Conservation (phyloP, 805 yeast genomes). For the Scheffersomyces stipitis region DNA sequence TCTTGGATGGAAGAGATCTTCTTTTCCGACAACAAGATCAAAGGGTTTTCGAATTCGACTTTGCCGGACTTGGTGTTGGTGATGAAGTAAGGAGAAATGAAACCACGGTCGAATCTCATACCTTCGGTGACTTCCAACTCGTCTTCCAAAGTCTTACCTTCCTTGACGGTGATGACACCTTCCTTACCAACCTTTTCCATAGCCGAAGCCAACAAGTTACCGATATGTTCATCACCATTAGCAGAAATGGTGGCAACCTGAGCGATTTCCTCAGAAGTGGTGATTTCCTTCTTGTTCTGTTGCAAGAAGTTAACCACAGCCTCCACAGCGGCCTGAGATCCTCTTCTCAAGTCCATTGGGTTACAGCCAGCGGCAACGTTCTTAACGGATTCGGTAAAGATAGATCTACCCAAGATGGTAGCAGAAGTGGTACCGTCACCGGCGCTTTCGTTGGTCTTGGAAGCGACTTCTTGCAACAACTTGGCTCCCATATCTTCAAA, state of each 20-base stretch:
- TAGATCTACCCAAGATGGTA: constrained; percentile 92
- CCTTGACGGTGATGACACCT: constrained; percentile 97
- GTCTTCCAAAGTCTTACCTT: constrained; percentile 95
- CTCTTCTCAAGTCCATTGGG: constrained; percentile 97
- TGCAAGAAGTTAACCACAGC: constrained; percentile 85
- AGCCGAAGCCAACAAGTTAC: constrained; percentile 86
- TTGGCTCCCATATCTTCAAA: constrained; percentile 97
- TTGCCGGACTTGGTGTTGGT: constrained; percentile 90
- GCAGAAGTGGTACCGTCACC: constrained; percentile 99
- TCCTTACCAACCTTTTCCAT: constrained; percentile 99
- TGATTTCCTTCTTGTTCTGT: constrained; percentile 85
- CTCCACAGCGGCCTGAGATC: constrained; percentile 95
- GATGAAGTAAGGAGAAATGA: constrained; percentile 93
- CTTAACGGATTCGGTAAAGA: constrained; percentile 91
- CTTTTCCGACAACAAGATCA: constrained; percentile 86
- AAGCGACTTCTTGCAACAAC: constrained; percentile 92
- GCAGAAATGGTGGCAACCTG: constrained; percentile 98
- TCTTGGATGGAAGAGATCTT: constrained; percentile 88
- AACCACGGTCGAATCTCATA: constrained; percentile 97
- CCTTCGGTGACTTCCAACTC: constrained; percentile 96
- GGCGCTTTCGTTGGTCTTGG: constrained; percentile 94
- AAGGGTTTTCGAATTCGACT: constrained; percentile 93
- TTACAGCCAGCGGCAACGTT: constrained; percentile 98
- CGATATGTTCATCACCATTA: constrained; percentile 92
- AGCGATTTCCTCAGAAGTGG: constrained; percentile 92